These are phyloP conservation scores for Chaetomium sp. DNA, from an alignment of 2,329 filamentous ascomycete genomes.

Conservation along the genomic window DNA sequence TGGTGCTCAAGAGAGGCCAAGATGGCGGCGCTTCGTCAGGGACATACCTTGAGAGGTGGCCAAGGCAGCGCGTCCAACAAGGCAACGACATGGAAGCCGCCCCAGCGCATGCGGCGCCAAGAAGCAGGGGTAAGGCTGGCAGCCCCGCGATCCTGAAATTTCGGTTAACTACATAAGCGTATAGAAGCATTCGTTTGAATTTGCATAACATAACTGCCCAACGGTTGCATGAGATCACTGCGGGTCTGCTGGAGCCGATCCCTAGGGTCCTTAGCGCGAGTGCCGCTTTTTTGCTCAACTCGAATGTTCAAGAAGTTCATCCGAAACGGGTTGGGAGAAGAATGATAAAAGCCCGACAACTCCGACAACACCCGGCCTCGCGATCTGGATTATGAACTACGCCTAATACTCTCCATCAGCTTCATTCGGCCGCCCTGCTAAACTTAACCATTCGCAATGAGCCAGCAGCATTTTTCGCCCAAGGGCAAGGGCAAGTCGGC, in stretches of 20 bases:
- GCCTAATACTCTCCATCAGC: slow-evolving; percentile 10
- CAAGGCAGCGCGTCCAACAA: slow-evolving; percentile 18
- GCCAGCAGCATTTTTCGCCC: slow-evolving; percentile 58
- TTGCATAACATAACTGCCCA: background rate
- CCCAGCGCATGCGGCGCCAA: background rate
- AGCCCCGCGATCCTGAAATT: background rate
- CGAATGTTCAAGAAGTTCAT: slow-evolving; percentile 19
- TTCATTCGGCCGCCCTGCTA: slow-evolving; percentile 13
- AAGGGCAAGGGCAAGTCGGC: slow-evolving; percentile 60
- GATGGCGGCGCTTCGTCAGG: slow-evolving; percentile 12
- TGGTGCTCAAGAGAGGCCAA: background rate
- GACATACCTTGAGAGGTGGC: background rate
- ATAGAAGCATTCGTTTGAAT: background rate
- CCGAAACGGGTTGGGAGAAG: slow-evolving; percentile 15
- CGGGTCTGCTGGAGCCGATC: background rate
- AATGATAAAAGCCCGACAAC: slow-evolving; percentile 17
- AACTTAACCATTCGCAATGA: slow-evolving; percentile 48
- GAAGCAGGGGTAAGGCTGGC: background rate
- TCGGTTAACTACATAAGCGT: background rate
- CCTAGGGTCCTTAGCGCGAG: slow-evolving; percentile 19
- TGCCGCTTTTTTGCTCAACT: slow-evolving; percentile 15
- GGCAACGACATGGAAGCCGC: slow-evolving; percentile 1
- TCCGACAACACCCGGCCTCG: slow-evolving; percentile 13
- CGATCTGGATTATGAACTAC: slow-evolving; percentile 18
- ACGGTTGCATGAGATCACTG: slow-evolving; percentile 15